Percentiles rank a stretch among this genome's conserved stretches.
These are phyloP conservation scores for Microcera coccophila DNA, from an alignment of 2,329 filamentous ascomycete genomes.

Conservation along the genomic window DNA sequence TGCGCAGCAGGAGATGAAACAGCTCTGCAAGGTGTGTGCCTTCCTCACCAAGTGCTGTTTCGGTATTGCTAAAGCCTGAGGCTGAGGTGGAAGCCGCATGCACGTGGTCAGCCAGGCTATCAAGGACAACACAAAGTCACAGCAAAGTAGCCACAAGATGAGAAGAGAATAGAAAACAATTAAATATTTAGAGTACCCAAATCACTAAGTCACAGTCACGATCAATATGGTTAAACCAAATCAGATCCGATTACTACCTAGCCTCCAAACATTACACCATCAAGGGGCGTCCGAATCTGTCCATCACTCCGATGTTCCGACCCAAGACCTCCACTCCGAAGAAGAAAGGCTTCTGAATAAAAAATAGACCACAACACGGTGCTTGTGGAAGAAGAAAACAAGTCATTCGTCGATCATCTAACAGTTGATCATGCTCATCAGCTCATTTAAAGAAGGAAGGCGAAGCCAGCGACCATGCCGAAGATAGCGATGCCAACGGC, in stretches of 20 bases:
- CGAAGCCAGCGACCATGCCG: conserved; percentile 19
- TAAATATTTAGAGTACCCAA: background rate
- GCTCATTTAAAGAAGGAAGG: conserved; percentile 24
- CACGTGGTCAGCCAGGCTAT: no score
- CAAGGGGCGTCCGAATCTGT: conserved; percentile 11
- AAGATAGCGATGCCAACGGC: conserved; percentile 20
- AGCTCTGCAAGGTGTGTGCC: no score
- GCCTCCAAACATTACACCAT: conserved; percentile 18
- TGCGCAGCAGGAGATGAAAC: no score
- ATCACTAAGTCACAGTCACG: background rate
- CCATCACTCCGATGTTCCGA: conserved; percentile 7
- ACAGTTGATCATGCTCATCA: background rate
- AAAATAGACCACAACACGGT: background rate
- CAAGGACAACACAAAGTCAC: no score
- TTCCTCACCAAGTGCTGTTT: no score
- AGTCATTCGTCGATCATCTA: background rate
- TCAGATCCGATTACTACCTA: conserved; percentile 23
- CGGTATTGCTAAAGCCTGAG: no score
- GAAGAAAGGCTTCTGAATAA: no score
- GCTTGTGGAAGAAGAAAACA: conserved; percentile 1
- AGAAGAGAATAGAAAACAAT: no score
- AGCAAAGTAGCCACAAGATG: no score
- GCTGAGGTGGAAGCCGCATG: no score
- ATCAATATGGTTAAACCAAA: conserved; percentile 14
- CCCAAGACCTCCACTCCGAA: background rate